These are phyloP conservation scores for Leucaena leucocephala DNA, from an alignment of 306 rosid species.

Conservation along the genomic window DNA sequence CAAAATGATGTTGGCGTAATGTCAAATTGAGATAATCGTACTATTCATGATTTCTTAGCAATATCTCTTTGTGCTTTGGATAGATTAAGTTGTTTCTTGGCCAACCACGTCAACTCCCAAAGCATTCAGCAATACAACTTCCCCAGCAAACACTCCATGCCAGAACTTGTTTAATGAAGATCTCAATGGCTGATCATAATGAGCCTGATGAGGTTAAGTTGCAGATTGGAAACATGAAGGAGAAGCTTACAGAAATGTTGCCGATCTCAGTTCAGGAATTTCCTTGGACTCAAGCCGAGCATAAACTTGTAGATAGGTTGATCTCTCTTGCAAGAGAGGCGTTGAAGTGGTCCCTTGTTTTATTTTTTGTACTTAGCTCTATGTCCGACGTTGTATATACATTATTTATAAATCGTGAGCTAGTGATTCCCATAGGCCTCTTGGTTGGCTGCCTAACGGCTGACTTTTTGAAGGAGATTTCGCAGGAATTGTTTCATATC, in stretches of 20 bases:
- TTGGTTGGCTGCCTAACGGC: constrained; percentile 46
- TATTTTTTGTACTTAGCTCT: constrained; percentile 42
- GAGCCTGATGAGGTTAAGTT: constrained; percentile 41
- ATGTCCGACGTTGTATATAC: constrained; percentile 45
- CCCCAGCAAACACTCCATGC: constrained; percentile 26
- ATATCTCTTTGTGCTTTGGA: constrained; percentile 23
- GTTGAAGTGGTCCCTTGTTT: constrained; percentile 49
- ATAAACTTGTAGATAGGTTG: constrained; percentile 38
- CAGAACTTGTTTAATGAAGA: constrained; percentile 36
- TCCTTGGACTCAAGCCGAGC: constrained; percentile 52
- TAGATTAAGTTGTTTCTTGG: constrained; percentile 44
- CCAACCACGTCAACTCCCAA: constrained; percentile 32
- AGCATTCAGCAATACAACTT: constrained; percentile 29
- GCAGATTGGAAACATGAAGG: constrained; percentile 37
- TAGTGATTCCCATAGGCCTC: constrained; percentile 49
- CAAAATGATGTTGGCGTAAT: neutral
- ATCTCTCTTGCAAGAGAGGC: constrained; percentile 38
- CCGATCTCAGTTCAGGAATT: constrained; percentile 48
- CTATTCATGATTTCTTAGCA: constrained; percentile 19
- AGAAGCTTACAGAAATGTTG: constrained; percentile 41
- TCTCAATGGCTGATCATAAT: constrained; percentile 41
- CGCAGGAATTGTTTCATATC: constrained; percentile 42
- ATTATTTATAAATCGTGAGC: constrained; percentile 39
- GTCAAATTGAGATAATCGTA: neutral
- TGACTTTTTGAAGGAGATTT: constrained; percentile 50